These are phyloP conservation scores for Fagopyrum esculentum DNA, from an alignment of 148 eudicot species.

Conservation along the genomic window DNA sequence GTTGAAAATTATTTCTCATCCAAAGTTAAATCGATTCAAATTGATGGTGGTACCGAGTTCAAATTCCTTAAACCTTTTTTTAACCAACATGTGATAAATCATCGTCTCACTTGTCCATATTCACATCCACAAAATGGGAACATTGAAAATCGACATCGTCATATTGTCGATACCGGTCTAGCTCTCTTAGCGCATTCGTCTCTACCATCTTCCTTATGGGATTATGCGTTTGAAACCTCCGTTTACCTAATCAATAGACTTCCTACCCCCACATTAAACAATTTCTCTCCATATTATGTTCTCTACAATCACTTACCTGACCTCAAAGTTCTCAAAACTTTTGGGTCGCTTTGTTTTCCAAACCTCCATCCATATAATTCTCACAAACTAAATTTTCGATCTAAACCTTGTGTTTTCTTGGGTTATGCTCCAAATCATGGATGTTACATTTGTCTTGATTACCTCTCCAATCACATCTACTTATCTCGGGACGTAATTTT, in stretches of 20 bases:
- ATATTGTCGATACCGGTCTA: too few species aligned
- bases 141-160: too few species aligned
- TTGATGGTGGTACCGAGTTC: neutral
- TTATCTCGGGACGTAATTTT: neutral
- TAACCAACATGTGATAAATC: neutral
- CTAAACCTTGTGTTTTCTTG: neutral
- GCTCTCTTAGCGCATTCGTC: too few species aligned
- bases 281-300: neutral
- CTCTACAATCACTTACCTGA: neutral
- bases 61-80: neutral
- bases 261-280: neutral
- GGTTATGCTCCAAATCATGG: neutral
- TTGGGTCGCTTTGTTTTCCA: neutral
- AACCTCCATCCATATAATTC: neutral
- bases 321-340: neutral
- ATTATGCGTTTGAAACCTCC: neutral
- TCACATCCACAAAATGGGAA: neutral
- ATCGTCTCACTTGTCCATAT: neutral
- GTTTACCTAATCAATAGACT: neutral
- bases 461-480: neutral
- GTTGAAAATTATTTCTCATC: neutral
- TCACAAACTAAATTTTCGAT: neutral
- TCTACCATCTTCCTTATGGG: neutral
- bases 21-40: neutral
- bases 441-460: neutral